A percentile compares a stretch with the other conserved stretches of the same genome.
Conservation (phyloP, 2,329 filamentous ascomycete species). For the Plenodomus biglobosus region DNA sequence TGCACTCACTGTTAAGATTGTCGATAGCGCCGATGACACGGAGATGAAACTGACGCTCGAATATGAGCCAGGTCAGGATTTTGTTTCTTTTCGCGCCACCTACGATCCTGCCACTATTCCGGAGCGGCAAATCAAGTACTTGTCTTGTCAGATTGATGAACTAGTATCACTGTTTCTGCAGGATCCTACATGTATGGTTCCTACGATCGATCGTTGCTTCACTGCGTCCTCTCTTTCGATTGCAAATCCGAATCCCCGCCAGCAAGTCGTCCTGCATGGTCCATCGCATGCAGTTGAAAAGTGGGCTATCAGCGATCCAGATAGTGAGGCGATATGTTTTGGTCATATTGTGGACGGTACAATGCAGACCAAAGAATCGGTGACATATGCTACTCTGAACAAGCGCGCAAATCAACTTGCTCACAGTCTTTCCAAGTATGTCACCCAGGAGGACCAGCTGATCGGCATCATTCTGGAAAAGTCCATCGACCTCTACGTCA, state of each 20-base stretch:
- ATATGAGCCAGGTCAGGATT: constrained; percentile 62
- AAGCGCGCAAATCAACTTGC: constrained; percentile 65
- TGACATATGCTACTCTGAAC: constrained; percentile 70
- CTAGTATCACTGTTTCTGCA: constrained; percentile 52
- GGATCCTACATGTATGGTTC: constrained; percentile 38
- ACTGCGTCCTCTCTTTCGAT: constrained; percentile 41
- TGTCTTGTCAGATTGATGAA: constrained; percentile 64
- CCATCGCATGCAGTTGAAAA: constrained; percentile 56
- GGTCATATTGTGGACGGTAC: constrained; percentile 48
- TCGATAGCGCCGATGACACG: constrained; percentile 67
- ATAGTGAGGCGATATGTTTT: constrained; percentile 66
- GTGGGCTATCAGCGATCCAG: constrained; percentile 53
- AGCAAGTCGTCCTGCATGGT: constrained; percentile 21
- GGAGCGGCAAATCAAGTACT: constrained; percentile 54
- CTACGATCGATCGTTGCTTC: constrained; percentile 28
- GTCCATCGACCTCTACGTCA: constrained; percentile 69
- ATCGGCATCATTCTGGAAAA: constrained; percentile 80
- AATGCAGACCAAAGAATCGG: constrained; percentile 40
- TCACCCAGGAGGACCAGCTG: constrained; percentile 56
- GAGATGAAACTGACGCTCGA: constrained; percentile 79
- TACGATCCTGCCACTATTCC: constrained; percentile 60
- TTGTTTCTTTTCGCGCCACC: constrained; percentile 56
- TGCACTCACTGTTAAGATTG: constrained; percentile 53
- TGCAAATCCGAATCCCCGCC: constrained; percentile 43
- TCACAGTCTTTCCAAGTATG: constrained; percentile 53